These are phyloP conservation scores for Stereocaulon alpinum DNA, from an alignment of 495 filamentous ascomycete genomes.

Conservation along the genomic window DNA sequence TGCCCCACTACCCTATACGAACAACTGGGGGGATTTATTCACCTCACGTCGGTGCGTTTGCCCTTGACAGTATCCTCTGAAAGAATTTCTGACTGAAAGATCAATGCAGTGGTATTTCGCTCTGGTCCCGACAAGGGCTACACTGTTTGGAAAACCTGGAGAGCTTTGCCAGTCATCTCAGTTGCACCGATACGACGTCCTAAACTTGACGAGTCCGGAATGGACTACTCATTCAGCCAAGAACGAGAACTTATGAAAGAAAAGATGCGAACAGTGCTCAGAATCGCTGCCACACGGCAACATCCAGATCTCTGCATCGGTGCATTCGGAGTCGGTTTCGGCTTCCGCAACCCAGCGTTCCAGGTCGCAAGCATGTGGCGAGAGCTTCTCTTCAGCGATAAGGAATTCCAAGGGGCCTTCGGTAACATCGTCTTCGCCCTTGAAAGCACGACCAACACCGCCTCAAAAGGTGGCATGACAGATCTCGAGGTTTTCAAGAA, in stretches of 20 bases:
- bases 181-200: slow-evolving; percentile 60
- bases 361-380: slow-evolving; percentile 63
- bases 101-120: slow-evolving; percentile 39
- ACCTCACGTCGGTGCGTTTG: slow-evolving; percentile 46
- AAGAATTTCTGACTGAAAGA: background rate
- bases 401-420: slow-evolving; percentile 58
- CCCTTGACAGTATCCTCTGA: background rate
- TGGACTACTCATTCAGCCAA: slow-evolving; percentile 54
- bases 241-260: slow-evolving; percentile 60
- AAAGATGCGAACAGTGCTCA: slow-evolving; percentile 57
- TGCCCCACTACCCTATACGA: slow-evolving; percentile 57
- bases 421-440: slow-evolving; percentile 62
- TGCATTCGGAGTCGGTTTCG: slow-evolving; percentile 60
- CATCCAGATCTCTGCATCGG: slow-evolving; percentile 54
- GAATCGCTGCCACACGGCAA: slow-evolving; percentile 51
- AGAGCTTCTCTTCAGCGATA: slow-evolving; percentile 51
- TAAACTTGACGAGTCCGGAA: slow-evolving; percentile 54
- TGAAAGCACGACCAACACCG: slow-evolving; percentile 29
- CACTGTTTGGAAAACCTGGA: slow-evolving; percentile 31
- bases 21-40: slow-evolving; percentile 58
- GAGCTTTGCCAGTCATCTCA: slow-evolving; percentile 54
- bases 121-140: slow-evolving; percentile 38
- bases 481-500: slow-evolving; percentile 33
- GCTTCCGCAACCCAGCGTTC: slow-evolving; percentile 55
- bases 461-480: slow-evolving; percentile 23